Evolutionary conservation across 108 stramenopile genomes (phyloP).

Genomic region (Nitzschia palea): DNA sequence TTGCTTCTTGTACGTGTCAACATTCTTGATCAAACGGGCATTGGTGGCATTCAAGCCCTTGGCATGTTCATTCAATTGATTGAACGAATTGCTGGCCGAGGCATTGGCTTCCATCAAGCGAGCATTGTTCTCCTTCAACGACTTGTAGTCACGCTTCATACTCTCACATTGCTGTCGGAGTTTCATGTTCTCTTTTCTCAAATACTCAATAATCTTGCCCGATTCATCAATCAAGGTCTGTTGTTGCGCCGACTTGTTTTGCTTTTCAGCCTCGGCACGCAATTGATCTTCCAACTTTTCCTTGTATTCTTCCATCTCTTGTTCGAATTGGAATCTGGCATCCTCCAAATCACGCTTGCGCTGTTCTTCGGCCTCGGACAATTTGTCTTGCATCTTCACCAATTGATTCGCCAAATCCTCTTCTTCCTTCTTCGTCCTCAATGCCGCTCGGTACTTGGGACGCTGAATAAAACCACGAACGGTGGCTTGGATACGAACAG

Average conservation of each 20-base stretch:
- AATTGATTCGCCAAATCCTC: conserved; percentile 70
- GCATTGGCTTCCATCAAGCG: conserved; percentile 63
- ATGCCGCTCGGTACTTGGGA: conserved; percentile 42
- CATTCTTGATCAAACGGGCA: conserved; percentile 44
- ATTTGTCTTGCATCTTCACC: conserved; percentile 48
- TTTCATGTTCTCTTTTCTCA: conserved; percentile 50
- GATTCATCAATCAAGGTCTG: conserved; percentile 63
- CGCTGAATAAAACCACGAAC: conserved; percentile 64
- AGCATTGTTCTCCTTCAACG: conserved; percentile 55
- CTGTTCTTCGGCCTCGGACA: conserved; percentile 56
- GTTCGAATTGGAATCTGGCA: conserved; percentile 46
- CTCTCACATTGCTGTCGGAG: conserved; percentile 44
- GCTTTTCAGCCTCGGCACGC: conserved; percentile 21
- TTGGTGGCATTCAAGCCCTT: conserved; percentile 53
- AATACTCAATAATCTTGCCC: conserved; percentile 68
- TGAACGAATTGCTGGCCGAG: conserved; percentile 54
- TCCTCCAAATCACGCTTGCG: conserved; percentile 53
- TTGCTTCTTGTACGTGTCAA: conserved; percentile 50
- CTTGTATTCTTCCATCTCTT: conserved; percentile 57
- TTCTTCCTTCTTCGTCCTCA: conserved; percentile 56
- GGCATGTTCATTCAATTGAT: conserved; percentile 59
- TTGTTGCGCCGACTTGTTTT: conserved; percentile 48
- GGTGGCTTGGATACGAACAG: conserved; percentile 67
- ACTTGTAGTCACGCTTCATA: conserved; percentile 40
- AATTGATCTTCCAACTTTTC: conserved; percentile 38